Conservation (phyloP, 73 alveolate genomes). For the Durusdinium trenchii region DNA sequence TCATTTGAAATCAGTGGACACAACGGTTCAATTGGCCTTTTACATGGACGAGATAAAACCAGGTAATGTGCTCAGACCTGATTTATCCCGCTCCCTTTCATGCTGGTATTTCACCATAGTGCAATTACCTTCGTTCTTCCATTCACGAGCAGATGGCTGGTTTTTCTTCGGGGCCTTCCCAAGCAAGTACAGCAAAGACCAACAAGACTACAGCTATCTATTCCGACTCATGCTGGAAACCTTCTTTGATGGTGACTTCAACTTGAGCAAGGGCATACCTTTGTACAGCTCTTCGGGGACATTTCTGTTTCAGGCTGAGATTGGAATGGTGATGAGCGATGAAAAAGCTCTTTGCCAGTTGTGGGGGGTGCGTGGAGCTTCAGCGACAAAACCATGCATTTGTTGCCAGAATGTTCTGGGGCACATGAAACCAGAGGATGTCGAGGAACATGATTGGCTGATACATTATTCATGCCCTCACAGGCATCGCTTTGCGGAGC, state of each 20-base stretch:
- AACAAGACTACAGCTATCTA: neutral
- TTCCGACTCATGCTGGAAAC: neutral
- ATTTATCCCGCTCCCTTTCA: neutral
- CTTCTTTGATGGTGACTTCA: neutral
- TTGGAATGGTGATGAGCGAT: neutral
- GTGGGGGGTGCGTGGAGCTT: neutral
- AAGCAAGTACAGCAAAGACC: neutral
- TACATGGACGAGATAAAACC: slow-evolving; percentile 23
- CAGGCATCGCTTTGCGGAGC: neutral
- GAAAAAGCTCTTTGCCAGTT: neutral
- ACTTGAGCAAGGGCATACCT: neutral
- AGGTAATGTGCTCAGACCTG: neutral
- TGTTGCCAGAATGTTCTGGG: neutral
- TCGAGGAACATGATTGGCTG: neutral
- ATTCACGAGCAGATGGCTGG: neutral
- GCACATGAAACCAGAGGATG: neutral
- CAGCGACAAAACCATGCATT: neutral
- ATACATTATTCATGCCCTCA: slow-evolving; percentile 5
- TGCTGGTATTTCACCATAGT: neutral
- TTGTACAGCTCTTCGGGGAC: neutral
- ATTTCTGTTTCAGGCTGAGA: neutral
- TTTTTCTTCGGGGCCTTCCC: neutral
- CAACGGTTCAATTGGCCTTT: too few species aligned
- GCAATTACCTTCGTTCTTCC: neutral
- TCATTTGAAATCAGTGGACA: too few species aligned